Percentiles rank a stretch among this genome's conserved stretches.
Conservation (phyloP, 805 yeast genomes). For the Torulaspora franciscae region DNA sequence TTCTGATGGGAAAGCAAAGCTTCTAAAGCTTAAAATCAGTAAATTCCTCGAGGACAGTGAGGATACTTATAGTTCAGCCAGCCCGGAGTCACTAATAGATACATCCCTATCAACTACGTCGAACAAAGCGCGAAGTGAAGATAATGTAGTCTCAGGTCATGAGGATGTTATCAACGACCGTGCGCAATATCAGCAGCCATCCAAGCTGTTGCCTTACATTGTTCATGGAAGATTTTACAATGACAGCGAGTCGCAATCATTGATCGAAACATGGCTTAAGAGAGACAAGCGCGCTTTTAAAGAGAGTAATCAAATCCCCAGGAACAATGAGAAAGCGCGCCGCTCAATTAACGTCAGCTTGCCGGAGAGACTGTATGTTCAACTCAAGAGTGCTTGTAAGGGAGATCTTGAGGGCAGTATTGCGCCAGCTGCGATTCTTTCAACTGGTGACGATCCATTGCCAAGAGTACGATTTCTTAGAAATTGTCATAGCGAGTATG, state of each 20-base stretch:
- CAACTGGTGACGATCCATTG: conserved; percentile 22
- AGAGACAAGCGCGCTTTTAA: conserved; percentile 20
- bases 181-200: background rate
- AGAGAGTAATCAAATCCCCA: conserved; percentile 37
- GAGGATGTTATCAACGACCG: background rate
- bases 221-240: conserved; percentile 21
- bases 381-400: conserved; percentile 27
- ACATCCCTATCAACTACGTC: background rate
- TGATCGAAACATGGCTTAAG: conserved; percentile 8
- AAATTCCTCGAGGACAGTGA: conserved; percentile 14
- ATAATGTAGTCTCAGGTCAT: background rate
- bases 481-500: conserved; percentile 45
- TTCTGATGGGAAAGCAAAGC: background rate
- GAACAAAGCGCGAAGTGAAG: background rate
- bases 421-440: conserved; percentile 27
- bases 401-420: conserved; percentile 19
- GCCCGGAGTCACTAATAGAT: background rate
- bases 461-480: conserved; percentile 54
- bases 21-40: conserved; percentile 16
- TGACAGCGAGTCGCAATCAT: conserved; percentile 21
- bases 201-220: conserved; percentile 20
- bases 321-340: conserved; percentile 48
- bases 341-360: conserved; percentile 46
- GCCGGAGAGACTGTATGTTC: conserved; percentile 32
- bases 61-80: background rate